Evolutionary conservation across 2,329 filamentous ascomycete species (phyloP).

Genomic region (Furcasterigmium sp.): DNA sequence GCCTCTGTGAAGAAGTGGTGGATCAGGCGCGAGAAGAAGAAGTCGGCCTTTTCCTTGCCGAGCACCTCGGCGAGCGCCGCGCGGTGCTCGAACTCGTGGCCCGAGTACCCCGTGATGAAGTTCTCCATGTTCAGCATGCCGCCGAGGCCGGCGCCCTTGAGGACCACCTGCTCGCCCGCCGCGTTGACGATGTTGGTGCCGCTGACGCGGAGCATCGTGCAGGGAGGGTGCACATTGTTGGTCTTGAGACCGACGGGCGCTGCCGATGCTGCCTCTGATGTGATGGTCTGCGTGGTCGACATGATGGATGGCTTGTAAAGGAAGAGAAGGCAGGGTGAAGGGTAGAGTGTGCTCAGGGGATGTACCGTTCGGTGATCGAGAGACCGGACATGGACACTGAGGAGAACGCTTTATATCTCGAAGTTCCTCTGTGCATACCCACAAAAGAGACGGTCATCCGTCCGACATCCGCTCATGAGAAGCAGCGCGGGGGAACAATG

Average conservation of each 20-base stretch:
- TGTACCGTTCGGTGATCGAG: too few relatives aligned
- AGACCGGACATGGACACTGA: too few relatives aligned
- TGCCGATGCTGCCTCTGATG: too few relatives aligned
- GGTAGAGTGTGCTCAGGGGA: too few relatives aligned
- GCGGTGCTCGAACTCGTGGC: conserved; percentile 53
- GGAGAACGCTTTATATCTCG: too few relatives aligned
- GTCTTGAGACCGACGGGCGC: neutral
- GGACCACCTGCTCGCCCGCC: conserved; percentile 37
- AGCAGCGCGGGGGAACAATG: too few relatives aligned
- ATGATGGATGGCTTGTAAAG: neutral
- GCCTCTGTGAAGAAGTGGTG: conserved; percentile 54
- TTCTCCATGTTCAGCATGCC: conserved; percentile 47
- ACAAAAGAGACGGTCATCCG: too few relatives aligned
- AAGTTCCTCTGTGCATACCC: too few relatives aligned
- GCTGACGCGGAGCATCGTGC: conserved; percentile 21
- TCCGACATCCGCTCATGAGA: too few relatives aligned
- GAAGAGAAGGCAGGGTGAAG: neutral
- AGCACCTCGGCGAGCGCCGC: conserved; percentile 46
- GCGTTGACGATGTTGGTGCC: conserved; percentile 36
- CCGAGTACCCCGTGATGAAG: conserved; percentile 59
- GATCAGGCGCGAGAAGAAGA: conserved; percentile 53
- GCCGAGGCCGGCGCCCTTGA: conserved; percentile 27
- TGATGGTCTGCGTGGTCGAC: neutral
- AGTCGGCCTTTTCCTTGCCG: conserved; percentile 51
- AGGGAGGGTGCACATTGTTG: conserved; percentile 9